A percentile compares a stretch with the other conserved stretches of the same genome.
These are phyloP conservation scores for Ogataea pignaliae DNA, from an alignment of 805 yeast genomes.

Conservation along the genomic window DNA sequence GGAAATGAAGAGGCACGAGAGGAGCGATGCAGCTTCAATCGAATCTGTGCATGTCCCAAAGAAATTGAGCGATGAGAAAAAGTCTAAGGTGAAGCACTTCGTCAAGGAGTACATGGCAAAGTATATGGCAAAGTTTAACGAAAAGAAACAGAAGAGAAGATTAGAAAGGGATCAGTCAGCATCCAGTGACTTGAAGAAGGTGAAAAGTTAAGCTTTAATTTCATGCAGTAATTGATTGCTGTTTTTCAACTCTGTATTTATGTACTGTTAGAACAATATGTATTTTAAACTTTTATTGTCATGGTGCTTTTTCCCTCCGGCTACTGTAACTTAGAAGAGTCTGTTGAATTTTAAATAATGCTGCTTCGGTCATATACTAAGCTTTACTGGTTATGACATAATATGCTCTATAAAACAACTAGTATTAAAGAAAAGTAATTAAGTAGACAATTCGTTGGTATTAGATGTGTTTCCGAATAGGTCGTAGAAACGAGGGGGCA, in stretches of 20 bases:
- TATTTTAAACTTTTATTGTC: neutral
- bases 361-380: too few relatives aligned
- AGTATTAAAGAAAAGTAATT: too few relatives aligned
- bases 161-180: neutral
- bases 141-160: conserved; percentile 30
- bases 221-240: neutral
- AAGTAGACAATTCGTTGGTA: too few relatives aligned
- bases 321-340: too few relatives aligned
- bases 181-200: too few relatives aligned
- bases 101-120: conserved; percentile 63
- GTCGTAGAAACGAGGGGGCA: too few relatives aligned
- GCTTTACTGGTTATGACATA: too few relatives aligned
- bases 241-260: neutral
- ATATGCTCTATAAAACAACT: neutral
- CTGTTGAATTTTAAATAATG: neutral
- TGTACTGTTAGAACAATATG: too few relatives aligned
- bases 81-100: conserved; percentile 64
- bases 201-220: neutral
- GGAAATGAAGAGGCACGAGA: conserved; percentile 49
- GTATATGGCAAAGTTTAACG: conserved; percentile 44
- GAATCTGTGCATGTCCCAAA: conserved; percentile 32
- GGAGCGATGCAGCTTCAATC: too few relatives aligned
- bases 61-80: conserved; percentile 60
- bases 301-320: too few relatives aligned
- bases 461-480: too few relatives aligned